Conservation (phyloP, 192 early-diverging fungal genomes). For the Backusella sp. region DNA sequence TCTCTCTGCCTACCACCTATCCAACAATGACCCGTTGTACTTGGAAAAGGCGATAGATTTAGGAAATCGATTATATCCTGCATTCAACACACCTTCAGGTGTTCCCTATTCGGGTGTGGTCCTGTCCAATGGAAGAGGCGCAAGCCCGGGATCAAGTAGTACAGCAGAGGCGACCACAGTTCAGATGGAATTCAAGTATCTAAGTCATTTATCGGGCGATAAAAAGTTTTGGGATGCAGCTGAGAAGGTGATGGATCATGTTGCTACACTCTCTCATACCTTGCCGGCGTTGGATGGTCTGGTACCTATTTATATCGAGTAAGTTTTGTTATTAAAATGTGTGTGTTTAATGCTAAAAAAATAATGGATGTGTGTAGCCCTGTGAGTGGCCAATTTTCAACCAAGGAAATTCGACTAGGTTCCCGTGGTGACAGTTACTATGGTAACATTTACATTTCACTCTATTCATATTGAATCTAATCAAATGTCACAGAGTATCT, state of each 20-base stretch:
- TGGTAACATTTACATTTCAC: constrained; percentile 42
- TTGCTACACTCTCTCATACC: constrained; percentile 45
- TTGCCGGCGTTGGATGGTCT: constrained; percentile 60
- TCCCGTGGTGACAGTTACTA: constrained; percentile 90
- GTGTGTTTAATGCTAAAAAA: neutral
- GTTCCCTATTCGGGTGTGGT: constrained; percentile 69
- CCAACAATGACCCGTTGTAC: constrained; percentile 61
- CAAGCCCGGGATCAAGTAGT: constrained; percentile 38
- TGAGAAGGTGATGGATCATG: constrained; percentile 59
- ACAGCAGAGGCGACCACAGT: constrained; percentile 83
- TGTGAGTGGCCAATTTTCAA: constrained; percentile 54
- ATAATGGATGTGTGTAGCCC: constrained; percentile 33
- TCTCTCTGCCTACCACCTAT: constrained; percentile 77
- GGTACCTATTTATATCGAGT: constrained; percentile 72
- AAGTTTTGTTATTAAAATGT: neutral
- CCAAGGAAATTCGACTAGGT: constrained; percentile 68
- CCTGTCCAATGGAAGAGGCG: constrained; percentile 56
- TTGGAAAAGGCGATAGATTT: constrained; percentile 74
- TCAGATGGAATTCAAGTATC: constrained; percentile 86
- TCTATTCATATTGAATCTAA: neutral
- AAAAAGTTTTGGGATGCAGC: constrained; percentile 71
- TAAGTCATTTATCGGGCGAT: constrained; percentile 73
- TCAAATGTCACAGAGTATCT: constrained; percentile 69
- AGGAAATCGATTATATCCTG: constrained; percentile 67
- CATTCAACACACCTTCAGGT: constrained; percentile 65